Conservation (phyloP, 2,329 filamentous ascomycete genomes). For the Verticillium alfalfae region DNA sequence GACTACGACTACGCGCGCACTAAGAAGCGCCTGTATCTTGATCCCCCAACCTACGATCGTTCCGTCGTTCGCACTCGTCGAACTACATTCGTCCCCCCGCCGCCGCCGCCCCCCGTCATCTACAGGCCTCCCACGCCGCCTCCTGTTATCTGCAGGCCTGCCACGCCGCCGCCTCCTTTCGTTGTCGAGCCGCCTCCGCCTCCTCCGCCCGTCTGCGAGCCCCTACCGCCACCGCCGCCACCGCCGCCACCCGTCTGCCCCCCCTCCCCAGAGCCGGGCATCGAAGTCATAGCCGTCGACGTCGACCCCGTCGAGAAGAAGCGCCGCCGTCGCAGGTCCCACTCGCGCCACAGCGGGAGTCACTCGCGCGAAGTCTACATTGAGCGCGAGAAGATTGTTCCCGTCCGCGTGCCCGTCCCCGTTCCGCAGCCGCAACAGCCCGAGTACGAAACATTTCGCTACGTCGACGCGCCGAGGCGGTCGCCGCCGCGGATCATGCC, state of each 20-base stretch:
- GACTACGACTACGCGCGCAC: slow-evolving; percentile 17
- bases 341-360: slow-evolving; percentile 21
- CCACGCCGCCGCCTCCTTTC: slow-evolving; percentile 12
- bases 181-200: slow-evolving; percentile 12
- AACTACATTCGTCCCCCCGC: slow-evolving; percentile 32
- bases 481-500: slow-evolving; percentile 22
- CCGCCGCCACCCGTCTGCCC: slow-evolving; percentile 11
- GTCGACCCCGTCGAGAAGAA: slow-evolving; percentile 15
- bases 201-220: slow-evolving; percentile 16
- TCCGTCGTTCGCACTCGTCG: slow-evolving; percentile 26
- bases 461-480: slow-evolving; percentile 43
- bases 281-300: slow-evolving; percentile 20
- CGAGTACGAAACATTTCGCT: slow-evolving; percentile 44
- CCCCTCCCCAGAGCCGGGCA: slow-evolving; percentile 13
- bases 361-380: slow-evolving; percentile 19
- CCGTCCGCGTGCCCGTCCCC: slow-evolving; percentile 31
- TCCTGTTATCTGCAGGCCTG: slow-evolving; percentile 12
- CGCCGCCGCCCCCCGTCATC: slow-evolving; percentile 19
- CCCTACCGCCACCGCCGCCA: slow-evolving; percentile 14
- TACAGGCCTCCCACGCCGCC: slow-evolving; percentile 5
- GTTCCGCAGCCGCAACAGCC: slow-evolving; percentile 26
- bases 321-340: slow-evolving; percentile 5
- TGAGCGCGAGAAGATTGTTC: slow-evolving; percentile 39
- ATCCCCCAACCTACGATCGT: slow-evolving; percentile 31
- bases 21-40: slow-evolving; percentile 38